Base-by-base conservation (phyloP, 1,284 basidiomycete species). In the Boletellus deceptivus region DNA sequence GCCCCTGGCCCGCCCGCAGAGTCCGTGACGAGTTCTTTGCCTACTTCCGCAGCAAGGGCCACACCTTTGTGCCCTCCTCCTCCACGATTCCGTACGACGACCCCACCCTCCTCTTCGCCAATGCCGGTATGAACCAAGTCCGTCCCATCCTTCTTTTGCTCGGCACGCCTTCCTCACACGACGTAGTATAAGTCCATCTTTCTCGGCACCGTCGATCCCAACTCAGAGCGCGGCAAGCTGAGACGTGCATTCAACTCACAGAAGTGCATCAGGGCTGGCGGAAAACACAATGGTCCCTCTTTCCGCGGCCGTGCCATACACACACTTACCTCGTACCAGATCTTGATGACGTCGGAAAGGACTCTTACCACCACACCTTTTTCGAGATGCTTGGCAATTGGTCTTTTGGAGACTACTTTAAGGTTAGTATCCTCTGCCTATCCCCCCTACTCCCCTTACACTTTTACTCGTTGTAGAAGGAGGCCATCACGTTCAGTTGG, bases 351-450 rank as follows among this genome's bases (percentile, higher is more conserved):
- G 96, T 99, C 51, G 96, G 96, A 43, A 97, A 96, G 72, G 96
- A 99, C 69, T 92, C 91, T 2, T 94, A 94, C 68, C 93, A 92
- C 62, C 89, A 98, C 71, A 99, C 97, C 3, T 99, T 99, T 76
- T 99, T 99, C 67, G 96, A 99, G 74, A 99, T 99, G 96, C 75
- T 99, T 56, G 96, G 96, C 40, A 99, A 99, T 72, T 99, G 96
- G 96, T 98, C 94, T 10, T 99, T 99, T 62, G 96, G 96, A 6
- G 93, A 99, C 72, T 99, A 99, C 75, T 99, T 99, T 83, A 99
- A 99, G 83, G 93, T 84, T 49, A 45, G 51, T 37, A 55, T 55
- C 37, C 34, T 43, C 43, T 34, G 10, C 48, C 31, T 17, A 7
- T 40, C 22, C 29, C 17, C 24, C 25, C 7, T 8, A 33, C 17